A percentile compares a stretch with the other conserved stretches of the same genome.
These are phyloP conservation scores for Candolleomyces eurysporus DNA, from an alignment of 768 basidiomycete genomes.

Conservation along the genomic window DNA sequence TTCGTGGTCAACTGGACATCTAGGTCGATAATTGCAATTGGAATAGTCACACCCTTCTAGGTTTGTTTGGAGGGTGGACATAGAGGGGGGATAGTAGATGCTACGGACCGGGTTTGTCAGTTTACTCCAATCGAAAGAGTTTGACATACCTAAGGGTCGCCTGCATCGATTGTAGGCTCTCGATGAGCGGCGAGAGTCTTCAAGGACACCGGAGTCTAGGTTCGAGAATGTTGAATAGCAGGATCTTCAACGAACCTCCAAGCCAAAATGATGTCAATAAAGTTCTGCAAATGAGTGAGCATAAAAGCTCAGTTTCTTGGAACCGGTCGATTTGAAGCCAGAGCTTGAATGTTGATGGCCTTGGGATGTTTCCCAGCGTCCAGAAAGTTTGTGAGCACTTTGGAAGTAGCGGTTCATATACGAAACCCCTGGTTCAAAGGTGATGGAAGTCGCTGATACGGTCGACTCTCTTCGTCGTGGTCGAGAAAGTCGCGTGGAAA, in stretches of 20 bases:
- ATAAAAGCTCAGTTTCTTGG: not conserved
- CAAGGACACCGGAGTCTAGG: not conserved
- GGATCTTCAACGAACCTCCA: not conserved
- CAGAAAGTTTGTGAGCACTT: not conserved
- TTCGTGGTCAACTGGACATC: too few relatives aligned
- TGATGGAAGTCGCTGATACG: too few relatives aligned
- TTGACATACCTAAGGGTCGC: not conserved
- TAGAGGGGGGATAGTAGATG: not conserved
- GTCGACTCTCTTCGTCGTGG: too few relatives aligned
- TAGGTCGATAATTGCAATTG: not conserved
- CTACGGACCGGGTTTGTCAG: not conserved
- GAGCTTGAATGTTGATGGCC: not conserved
- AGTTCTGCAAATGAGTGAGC: not conserved
- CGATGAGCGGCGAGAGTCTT: not conserved
- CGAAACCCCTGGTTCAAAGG: not conserved
- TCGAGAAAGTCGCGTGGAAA: too few relatives aligned
- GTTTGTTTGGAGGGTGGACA: not conserved
- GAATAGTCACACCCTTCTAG: not conserved
- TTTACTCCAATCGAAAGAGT: not conserved
- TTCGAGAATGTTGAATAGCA: not conserved
- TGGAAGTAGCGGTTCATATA: not conserved
- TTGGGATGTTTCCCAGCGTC: not conserved
- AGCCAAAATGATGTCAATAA: not conserved
- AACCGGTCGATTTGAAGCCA: not conserved
- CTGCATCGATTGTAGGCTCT: not conserved